Evolutionary conservation across 306 rosid genomes (phyloP).

Genomic region (Cercis canadensis): DNA sequence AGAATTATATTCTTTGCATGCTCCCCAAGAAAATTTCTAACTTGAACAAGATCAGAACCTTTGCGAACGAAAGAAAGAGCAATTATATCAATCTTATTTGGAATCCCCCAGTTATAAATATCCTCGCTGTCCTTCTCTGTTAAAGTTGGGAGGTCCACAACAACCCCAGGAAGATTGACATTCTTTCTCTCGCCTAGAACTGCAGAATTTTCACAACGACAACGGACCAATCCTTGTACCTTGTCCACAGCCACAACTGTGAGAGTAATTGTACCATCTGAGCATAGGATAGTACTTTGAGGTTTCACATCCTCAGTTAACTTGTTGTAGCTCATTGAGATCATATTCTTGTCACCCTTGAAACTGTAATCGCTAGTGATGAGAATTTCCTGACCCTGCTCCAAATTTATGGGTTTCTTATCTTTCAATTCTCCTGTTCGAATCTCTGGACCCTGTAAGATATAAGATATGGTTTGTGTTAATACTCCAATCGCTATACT

Average conservation of each 20-base stretch:
- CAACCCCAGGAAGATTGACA: slow-evolving; percentile 38
- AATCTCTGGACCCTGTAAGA: slow-evolving; percentile 35
- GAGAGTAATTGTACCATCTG: slow-evolving; percentile 32
- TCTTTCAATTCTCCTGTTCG: slow-evolving; percentile 34
- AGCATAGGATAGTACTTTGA: slow-evolving; percentile 24
- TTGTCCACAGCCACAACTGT: slow-evolving; percentile 33
- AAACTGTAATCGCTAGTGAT: slow-evolving; percentile 30
- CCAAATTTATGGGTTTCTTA: slow-evolving; percentile 18
- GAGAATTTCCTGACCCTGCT: slow-evolving; percentile 23
- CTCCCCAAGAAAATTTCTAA: slow-evolving; percentile 22
- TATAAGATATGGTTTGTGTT: not conserved
- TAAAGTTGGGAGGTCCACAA: slow-evolving; percentile 37
- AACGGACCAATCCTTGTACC: slow-evolving; percentile 18
- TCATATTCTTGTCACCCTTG: slow-evolving; percentile 33
- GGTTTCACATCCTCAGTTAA: slow-evolving; percentile 28
- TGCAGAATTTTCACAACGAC: slow-evolving; percentile 35
- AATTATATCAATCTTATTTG: slow-evolving; percentile 34
- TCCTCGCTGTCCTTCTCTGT: slow-evolving; percentile 34
- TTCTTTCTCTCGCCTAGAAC: slow-evolving; percentile 33
- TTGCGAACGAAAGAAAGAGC: slow-evolving; percentile 50
- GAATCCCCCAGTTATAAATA: slow-evolving; percentile 35
- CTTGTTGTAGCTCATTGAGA: slow-evolving; percentile 35
- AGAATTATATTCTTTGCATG: slow-evolving; percentile 31
- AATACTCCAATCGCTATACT: too few relatives aligned
- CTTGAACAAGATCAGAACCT: slow-evolving; percentile 38